A percentile compares a stretch with the other conserved stretches of the same genome.
Conservation (phyloP, 495 filamentous ascomycete species). For the Penicillium steckii region DNA sequence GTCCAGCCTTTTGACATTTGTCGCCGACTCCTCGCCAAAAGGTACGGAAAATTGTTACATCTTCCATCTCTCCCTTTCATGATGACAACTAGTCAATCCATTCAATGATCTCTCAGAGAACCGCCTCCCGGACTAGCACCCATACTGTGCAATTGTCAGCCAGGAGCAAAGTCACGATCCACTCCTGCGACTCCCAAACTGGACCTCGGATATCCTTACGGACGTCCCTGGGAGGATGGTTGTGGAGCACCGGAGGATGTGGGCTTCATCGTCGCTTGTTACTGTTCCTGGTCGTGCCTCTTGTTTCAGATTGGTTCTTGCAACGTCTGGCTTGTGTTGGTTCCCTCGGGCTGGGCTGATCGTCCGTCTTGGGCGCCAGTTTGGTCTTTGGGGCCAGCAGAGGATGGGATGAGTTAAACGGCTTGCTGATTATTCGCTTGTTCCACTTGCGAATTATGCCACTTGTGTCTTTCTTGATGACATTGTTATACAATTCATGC, state of each 20-base stretch:
- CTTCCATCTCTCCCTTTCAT: constrained; percentile 41
- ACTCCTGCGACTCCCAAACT: constrained; percentile 60
- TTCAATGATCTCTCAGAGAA: constrained; percentile 88
- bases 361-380: constrained; percentile 58
- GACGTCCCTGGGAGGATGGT: constrained; percentile 65
- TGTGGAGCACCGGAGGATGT: constrained; percentile 69
- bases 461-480: constrained; percentile 1
- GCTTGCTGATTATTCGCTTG: constrained; percentile 57
- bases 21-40: constrained; percentile 4
- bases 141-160: constrained; percentile 15
- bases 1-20: neutral
- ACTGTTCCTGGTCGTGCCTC: constrained; percentile 7
- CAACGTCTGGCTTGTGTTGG: constrained; percentile 48
- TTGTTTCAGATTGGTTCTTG: constrained; percentile 35
- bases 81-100: constrained; percentile 99
- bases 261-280: constrained; percentile 29
- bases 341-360: constrained; percentile 27
- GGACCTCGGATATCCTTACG: constrained; percentile 51
- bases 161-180: constrained; percentile 47
- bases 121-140: constrained; percentile 38
- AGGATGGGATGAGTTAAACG: constrained; percentile 62
- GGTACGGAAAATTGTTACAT: constrained; percentile 10
- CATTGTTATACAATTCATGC: constrained; percentile 11
- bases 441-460: constrained; percentile 7
- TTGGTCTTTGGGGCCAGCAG: constrained; percentile 44